These are phyloP conservation scores for Solanum boliviense DNA, from an alignment of 257 asterid genomes.

Conservation along the genomic window DNA sequence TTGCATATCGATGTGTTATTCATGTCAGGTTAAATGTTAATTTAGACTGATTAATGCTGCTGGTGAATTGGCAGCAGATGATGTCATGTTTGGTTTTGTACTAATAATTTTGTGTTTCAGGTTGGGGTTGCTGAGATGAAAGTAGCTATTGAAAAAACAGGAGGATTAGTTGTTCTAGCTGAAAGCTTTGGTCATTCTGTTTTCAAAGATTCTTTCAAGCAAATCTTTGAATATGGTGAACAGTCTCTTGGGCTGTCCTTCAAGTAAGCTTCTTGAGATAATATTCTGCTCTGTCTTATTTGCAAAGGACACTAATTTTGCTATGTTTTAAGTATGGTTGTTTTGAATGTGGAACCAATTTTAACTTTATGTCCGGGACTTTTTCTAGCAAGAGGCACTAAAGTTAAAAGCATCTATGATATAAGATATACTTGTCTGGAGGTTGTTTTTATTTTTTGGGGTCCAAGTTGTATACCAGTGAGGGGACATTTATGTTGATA, in stretches of 20 bases:
- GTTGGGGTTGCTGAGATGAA: conserved; percentile 99
- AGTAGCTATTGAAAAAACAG: conserved; percentile 91
- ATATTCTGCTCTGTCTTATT: not conserved
- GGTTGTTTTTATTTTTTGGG: not conserved
- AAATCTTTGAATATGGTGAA: conserved; percentile 74
- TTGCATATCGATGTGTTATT: not conserved
- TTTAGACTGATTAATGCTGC: not conserved
- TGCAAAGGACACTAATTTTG: not conserved
- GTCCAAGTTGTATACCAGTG: not conserved
- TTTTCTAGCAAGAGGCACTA: not conserved
- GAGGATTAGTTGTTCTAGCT: conserved; percentile 87
- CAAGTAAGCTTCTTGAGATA: conserved; percentile 54
- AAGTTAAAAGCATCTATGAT: not conserved
- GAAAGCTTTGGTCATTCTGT: conserved; percentile 99
- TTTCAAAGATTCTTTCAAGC: conserved; percentile 87
- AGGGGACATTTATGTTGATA: not conserved
- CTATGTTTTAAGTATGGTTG: not conserved
- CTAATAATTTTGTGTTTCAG: conserved; percentile 25
- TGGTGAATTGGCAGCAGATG: not conserved
- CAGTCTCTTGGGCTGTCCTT: conserved; percentile 88
- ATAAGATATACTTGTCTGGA: not conserved
- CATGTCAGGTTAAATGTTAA: not conserved
- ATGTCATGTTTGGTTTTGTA: not conserved
- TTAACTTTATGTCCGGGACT: not conserved
- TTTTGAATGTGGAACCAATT: not conserved